Evolutionary conservation across 305 asterid genomes (phyloP).

Genomic region (Fraxinus xanthoxyloides): DNA sequence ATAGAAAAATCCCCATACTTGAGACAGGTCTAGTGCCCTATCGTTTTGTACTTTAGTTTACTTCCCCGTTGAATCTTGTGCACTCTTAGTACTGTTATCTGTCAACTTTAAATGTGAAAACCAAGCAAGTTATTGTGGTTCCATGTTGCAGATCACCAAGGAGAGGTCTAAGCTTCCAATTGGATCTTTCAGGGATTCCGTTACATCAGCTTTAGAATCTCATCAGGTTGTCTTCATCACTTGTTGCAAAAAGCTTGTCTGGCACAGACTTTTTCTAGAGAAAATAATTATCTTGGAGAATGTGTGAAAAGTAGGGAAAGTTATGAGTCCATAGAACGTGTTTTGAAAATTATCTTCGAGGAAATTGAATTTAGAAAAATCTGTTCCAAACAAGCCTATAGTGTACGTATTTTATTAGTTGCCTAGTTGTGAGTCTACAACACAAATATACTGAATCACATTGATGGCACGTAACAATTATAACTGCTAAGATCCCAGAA

Average conservation of each 20-base stretch:
- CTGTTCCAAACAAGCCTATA: background rate
- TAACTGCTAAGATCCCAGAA: background rate
- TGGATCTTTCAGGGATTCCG: slow-evolving; percentile 66
- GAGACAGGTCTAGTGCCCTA: slow-evolving; percentile 54
- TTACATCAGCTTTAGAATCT: slow-evolving; percentile 65
- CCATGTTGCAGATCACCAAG: slow-evolving; percentile 51
- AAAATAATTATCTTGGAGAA: background rate
- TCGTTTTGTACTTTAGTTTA: slow-evolving; percentile 14
- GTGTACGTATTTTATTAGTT: background rate
- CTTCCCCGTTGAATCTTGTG: slow-evolving; percentile 1
- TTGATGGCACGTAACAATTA: background rate
- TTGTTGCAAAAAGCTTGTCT: background rate
- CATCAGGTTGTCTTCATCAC: slow-evolving; percentile 60
- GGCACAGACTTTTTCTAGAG: background rate
- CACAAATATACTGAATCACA: background rate
- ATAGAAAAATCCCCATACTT: slow-evolving; percentile 48
- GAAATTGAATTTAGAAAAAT: background rate
- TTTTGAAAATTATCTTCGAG: background rate
- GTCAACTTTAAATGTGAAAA: background rate
- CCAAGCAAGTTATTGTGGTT: slow-evolving; percentile 12
- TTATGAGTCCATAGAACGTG: background rate
- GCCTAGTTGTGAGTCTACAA: slow-evolving; percentile 10
- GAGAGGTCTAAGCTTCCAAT: slow-evolving; percentile 86
- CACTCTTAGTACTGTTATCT: background rate
- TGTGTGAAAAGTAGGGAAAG: background rate